Conservation (phyloP, 495 filamentous ascomycete species). For the Penicillium salamii region DNA sequence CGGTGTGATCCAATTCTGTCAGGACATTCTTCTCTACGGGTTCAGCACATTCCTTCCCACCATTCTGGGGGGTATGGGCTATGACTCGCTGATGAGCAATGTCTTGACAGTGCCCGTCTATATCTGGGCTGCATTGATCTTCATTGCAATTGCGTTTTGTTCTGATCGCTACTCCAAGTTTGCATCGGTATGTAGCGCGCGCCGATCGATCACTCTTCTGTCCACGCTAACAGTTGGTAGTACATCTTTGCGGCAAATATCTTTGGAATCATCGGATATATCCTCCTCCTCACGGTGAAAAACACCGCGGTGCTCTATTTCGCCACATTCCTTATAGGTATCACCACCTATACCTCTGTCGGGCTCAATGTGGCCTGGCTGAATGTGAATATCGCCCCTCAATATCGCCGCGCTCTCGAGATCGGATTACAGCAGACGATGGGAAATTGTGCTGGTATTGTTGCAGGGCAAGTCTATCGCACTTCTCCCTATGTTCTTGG, state of each 20-base stretch:
- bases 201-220: neutral
- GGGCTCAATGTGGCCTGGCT: slow-evolving; percentile 56
- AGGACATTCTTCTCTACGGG: slow-evolving; percentile 56
- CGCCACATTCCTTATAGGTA: slow-evolving; percentile 52
- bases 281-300: slow-evolving; percentile 42
- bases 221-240: slow-evolving; percentile 7
- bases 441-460: slow-evolving; percentile 55
- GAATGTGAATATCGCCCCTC: slow-evolving; percentile 55
- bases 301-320: slow-evolving; percentile 51
- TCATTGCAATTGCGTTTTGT: slow-evolving; percentile 38
- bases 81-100: slow-evolving; percentile 45
- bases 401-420: slow-evolving; percentile 53
- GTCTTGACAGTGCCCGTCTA: slow-evolving; percentile 47
- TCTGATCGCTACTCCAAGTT: slow-evolving; percentile 40
- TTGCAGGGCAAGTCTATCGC: slow-evolving; percentile 53
- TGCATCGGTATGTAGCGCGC: slow-evolving; percentile 22
- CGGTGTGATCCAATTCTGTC: slow-evolving; percentile 48
- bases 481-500: slow-evolving; percentile 50
- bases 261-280: slow-evolving; percentile 51
- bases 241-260: slow-evolving; percentile 44
- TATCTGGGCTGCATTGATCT: slow-evolving; percentile 40
- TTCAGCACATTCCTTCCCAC: slow-evolving; percentile 60
- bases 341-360: slow-evolving; percentile 48
- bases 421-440: slow-evolving; percentile 59
- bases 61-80: slow-evolving; percentile 52